Base-by-base conservation (phyloP, 768 basidiomycete genomes). In the Amanita rimosa region DNA sequence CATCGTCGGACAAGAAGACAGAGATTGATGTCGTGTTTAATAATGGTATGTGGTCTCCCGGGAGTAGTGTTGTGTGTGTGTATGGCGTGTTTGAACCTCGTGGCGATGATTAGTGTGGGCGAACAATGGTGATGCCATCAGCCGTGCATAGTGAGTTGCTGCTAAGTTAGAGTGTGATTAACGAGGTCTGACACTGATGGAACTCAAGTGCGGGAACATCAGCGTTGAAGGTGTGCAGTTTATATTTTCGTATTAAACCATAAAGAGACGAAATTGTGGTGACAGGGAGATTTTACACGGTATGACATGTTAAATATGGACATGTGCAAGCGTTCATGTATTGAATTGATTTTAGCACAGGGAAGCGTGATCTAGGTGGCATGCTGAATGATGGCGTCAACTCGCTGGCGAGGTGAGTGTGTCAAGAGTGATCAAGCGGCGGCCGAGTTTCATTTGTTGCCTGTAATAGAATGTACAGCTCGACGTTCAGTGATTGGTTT, bases 381-480 rank as follows among this genome's bases (percentile, higher is more conserved):
- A 77, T 98, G 70, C 73, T 97, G 14, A 90, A 96, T 58, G 95
- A 99, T 56, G 95, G 96, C 0, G 81, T 95, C 52, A 99, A 98
- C 64, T 96, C 93, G 5, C 67, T 98, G 14, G 84, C 92, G 26
- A 81, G 91, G 73, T 81, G 29, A 21, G 64, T 40, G 46, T 17
- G 16, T 41, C 39, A n/a, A 8, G 37, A 10, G 39, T 13, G 16
- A 3, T 35, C 37, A 16, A 14, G 38, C 29, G 33, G 8, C 44
- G 3, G 51, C 38, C 33, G 42, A 10, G 27, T 33, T 22, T 27
- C 29, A 53, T 51, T 35, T 34, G 36, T n/a, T 27, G 29, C 34
- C 29, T 16, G 33, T 27, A 48, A n/a, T 46, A 85, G 88, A 57
- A 83, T 91, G 82, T 91, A 83, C 65, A 85, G 85, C 8, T 83